Evolutionary conservation across 2,329 filamentous ascomycete species (phyloP).

Genomic region (Capronia americana): DNA sequence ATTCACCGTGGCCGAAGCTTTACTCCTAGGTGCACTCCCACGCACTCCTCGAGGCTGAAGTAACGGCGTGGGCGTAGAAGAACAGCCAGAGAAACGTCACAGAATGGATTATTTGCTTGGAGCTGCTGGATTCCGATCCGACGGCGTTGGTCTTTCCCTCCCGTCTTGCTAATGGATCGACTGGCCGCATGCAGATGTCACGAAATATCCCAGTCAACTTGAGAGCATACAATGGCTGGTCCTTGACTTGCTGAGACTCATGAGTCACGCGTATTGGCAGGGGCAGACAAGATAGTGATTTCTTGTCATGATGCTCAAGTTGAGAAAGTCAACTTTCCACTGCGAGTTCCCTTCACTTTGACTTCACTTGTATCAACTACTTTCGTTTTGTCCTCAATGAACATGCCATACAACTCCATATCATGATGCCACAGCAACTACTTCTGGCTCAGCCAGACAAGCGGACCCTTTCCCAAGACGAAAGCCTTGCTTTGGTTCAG

Average conservation of each 20-base stretch:
- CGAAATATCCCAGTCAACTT: neutral
- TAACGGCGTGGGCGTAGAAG: neutral
- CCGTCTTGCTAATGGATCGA: too few species aligned
- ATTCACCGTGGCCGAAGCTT: neutral
- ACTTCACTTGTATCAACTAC: neutral
- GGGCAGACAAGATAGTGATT: neutral
- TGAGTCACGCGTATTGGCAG: neutral
- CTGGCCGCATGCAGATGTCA: neutral
- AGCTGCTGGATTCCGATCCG: neutral
- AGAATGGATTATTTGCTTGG: neutral
- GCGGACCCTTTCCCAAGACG: slow-evolving; percentile 22
- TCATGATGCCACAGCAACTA: slow-evolving; percentile 26
- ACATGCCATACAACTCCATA: neutral
- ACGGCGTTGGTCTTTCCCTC: neutral
- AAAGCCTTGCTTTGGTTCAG: slow-evolving; percentile 35
- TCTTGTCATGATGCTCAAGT: neutral
- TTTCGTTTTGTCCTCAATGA: neutral
- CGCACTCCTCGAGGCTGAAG: neutral
- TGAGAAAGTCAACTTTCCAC: neutral
- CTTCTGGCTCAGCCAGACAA: slow-evolving; percentile 10
- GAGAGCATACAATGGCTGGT: neutral
- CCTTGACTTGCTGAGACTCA: neutral
- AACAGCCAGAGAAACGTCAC: neutral
- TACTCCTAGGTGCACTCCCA: too few species aligned
- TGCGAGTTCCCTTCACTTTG: neutral